Evolutionary conservation across 306 rosid genomes (phyloP).

Genomic region (Dalbergia oliveri): DNA sequence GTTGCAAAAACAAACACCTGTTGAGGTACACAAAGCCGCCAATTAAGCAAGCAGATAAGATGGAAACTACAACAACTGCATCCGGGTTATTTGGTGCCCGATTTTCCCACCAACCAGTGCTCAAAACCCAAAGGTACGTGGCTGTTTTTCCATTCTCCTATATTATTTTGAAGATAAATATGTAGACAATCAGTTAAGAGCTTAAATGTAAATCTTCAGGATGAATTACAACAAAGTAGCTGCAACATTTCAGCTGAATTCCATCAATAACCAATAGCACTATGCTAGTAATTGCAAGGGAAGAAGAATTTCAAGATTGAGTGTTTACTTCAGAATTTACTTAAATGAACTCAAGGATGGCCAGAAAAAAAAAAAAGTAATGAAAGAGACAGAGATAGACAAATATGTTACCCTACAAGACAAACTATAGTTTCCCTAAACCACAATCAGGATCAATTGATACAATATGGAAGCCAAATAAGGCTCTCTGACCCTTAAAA

Average conservation of each 20-base stretch:
- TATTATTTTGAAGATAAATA: constrained; percentile 39
- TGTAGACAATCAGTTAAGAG: constrained; percentile 20
- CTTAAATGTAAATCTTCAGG: not conserved
- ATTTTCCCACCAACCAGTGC: constrained; percentile 94
- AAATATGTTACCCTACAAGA: not conserved
- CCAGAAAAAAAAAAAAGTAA: not conserved
- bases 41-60: constrained; percentile 67
- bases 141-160: constrained; percentile 90
- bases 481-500: not conserved
- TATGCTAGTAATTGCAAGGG: constrained; percentile 1
- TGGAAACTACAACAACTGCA: constrained; percentile 68
- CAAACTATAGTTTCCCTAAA: constrained; percentile 2
- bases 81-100: constrained; percentile 88
- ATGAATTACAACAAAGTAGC: not conserved
- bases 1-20: constrained; percentile 59
- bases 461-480: constrained; percentile 1
- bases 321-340: not conserved
- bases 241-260: constrained; percentile 19
- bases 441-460: not conserved
- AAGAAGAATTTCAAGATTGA: not conserved
- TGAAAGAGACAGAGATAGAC: not conserved
- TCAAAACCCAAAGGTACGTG: constrained; percentile 83
- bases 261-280: not conserved
- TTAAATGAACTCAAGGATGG: not conserved
- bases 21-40: constrained; percentile 78